Evolutionary conservation across 495 filamentous ascomycete species (phyloP), one percentile per base, ranked within the genome.

Genomic region (Talaromyces liani): DNA sequence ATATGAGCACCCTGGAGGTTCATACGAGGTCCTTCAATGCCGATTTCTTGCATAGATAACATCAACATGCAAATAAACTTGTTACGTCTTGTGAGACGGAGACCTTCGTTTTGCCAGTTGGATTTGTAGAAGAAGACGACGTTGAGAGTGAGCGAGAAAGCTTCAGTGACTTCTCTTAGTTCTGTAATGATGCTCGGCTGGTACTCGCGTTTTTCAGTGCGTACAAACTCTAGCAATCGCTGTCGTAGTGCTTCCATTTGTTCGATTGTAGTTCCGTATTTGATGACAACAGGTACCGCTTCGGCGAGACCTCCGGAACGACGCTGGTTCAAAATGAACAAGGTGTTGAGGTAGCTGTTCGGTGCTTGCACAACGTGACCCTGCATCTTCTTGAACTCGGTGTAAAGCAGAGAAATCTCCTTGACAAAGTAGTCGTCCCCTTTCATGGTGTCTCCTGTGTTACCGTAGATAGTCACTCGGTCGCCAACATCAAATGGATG

Each of bases 81-180:
- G 77, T 98, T 98, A 61, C 93, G 89, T 16, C 94, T 85, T 64
- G 87, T 89, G 2, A 98, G 82, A 72, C 94, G 91, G 24, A 97
- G 80, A 53, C 93, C 81, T 70, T 98, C 94, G 75, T 97, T 97
- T 69, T 97, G 93, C 85, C 87, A 89, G 69, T 88, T 96, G 59
- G 89, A 91, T 72, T 97, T 98, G 81, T 97, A 97, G 77, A 98
- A 97, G 78, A 97, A 97, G 65, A 97, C 88, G 60, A 98, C 87
- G 73, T 97, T 97, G 63, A 98, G 81, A 9, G 89, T 96, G 67
- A 97, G 76, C 14, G 81, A 83, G 79, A 89, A 85, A 51, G 81
- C 85, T 59, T 88, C 85, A 14, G 77, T 77, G n/a, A 88, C 82
- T 27, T 82, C 80, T 16, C 84, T 82, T 27, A 98, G 80, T 69